Base-by-base conservation (phyloP, 2,329 filamentous ascomycete genomes). In the Magnaporthiopsis rhizophila region DNA sequence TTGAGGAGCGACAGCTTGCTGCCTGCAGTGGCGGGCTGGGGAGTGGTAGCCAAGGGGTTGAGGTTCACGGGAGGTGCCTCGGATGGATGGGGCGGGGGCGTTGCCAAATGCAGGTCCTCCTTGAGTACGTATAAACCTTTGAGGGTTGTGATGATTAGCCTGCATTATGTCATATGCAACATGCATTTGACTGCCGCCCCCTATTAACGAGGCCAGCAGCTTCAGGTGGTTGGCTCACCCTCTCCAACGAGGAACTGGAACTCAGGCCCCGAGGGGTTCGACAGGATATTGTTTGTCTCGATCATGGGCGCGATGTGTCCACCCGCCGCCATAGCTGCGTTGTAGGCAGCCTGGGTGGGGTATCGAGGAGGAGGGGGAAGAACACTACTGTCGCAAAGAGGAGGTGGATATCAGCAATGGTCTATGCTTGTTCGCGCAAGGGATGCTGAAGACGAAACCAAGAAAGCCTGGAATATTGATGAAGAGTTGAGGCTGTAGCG, bases 161-260 rank as follows among this genome's bases (percentile, higher is more conserved):
- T 45, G 26, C 7, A 30, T 60, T 32, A 61, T 28, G 45, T 5
- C 34, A 6, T 26, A 32, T 57, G 36, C 24, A 30, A 13, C 7
- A 12, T 32, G 38, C 32, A 7, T 34, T 12, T 62, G 65, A 62
- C 66, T 56, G 62, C 61, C n/a, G 6, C 34, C 26, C 12, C 50
- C 12, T 36, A 24, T n/a, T 15, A 12, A 13, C 36, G 24, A 58
- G n/a, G 21, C 13, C 32, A 24, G 13, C 30, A 53, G 38, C 34
- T 53, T 21, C n/a, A 11, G 45, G 45, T 18, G 21, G n/a, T 24
- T 21, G 45, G 45, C 73, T 68, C 78, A 91, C 92, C 95, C 86
- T 99, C 95, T 75, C 94, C 95, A 61, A 94, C 92, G 58, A 97
- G 87, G 69, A 99, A 88, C 74, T 96, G 91, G 76, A 92, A 91